Evolutionary conservation across 257 asterid species (phyloP), one percentile per base, ranked within the genome.

Genomic region (Mentha longifolia): DNA sequence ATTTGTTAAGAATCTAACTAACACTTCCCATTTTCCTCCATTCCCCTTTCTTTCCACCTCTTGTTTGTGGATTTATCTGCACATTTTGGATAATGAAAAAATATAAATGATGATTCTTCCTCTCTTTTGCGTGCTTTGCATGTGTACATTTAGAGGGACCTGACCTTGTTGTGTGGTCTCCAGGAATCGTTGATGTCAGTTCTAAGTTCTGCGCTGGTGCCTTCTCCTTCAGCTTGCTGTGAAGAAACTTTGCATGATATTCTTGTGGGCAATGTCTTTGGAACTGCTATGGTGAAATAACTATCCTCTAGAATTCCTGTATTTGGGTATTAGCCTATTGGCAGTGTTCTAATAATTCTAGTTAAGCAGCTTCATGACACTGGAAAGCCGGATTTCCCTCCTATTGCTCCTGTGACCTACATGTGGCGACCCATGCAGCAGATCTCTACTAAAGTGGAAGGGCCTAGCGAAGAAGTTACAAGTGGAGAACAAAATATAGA

Each of bases 351-450:
- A 71, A 69, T 52, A 63, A 15, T 58, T 78, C 60, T 65, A 10
- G 49, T 69, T 79, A 74, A 73, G 73, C 80, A 94, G 98, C 97
- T 94, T 77, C 88, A 83, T 82, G 81, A 74, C 78, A 76, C 76
- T 59, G 96, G 85, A 56, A 74, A 60, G 28, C 68, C 78, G 31
- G 67, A 70, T 74, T 76, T 76, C 68, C 73, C 72, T 55, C 76
- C 85, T 57, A 75, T 94, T 76, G 90, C 97, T 80, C 98, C 95
- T 0, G 95, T 94, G 76, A 86, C 95, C 76, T 91, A 85, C 80
- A 75, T 91, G 96, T 94, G 97, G 97, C 83, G 80, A 74, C 88
- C 90, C 0, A 72, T n/a, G 46, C 79, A 71, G 15, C 62, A 5
- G 55, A 17, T 59, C 60, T n/a, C 69, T 57, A 42, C 70, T 57